A percentile compares a stretch with the other conserved stretches of the same genome.
phyloP scores from a whole-genome alignment of 495 filamentous ascomycete genomes.

The Aspergillus olivimuriae region DNA sequence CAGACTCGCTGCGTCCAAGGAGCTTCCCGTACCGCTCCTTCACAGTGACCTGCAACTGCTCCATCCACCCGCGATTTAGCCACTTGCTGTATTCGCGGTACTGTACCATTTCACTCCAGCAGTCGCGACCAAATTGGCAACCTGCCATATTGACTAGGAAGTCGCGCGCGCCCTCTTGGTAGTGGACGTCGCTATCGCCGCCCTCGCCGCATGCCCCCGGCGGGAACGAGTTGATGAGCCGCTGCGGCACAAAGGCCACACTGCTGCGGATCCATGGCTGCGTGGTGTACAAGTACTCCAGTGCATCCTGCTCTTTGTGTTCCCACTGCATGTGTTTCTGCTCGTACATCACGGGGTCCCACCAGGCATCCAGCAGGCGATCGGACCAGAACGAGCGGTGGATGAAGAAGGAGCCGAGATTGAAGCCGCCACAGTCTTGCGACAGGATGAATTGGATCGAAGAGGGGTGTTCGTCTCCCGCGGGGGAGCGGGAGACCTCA shows the following conservation, averaged over 20 bases:
- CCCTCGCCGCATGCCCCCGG: conserved; percentile 78
- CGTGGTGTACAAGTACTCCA: conserved; percentile 85
- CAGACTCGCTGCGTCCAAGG: conserved; percentile 1
- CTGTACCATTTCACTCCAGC: conserved; percentile 94
- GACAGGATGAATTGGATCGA: conserved; percentile 85
- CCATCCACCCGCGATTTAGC: conserved; percentile 77
- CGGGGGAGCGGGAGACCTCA: conserved; percentile 56
- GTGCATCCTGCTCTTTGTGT: conserved; percentile 94
- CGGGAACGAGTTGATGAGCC: conserved; percentile 91
- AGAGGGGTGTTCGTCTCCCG: conserved; percentile 63
- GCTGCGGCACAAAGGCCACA: conserved; percentile 84
- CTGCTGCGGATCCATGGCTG: conserved; percentile 91
- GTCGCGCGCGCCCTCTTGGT: conserved; percentile 76
- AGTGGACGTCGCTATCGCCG: conserved; percentile 73
- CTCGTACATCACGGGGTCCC: conserved; percentile 97
- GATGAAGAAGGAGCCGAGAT: conserved; percentile 93
- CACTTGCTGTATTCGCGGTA: conserved; percentile 84
- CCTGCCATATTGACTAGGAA: conserved; percentile 99
- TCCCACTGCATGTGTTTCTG: conserved; percentile 99
- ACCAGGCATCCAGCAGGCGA: conserved; percentile 91
- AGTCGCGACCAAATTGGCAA: conserved; percentile 93
- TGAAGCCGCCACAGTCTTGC: conserved; percentile 95
- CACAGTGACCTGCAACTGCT: conserved; percentile 43
- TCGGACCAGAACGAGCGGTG: conserved; percentile 82
- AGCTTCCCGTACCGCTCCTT: conserved; percentile 19